Evolutionary conservation across 768 basidiomycete species (phyloP).

Genomic region (Hygrocybe coccinea): DNA sequence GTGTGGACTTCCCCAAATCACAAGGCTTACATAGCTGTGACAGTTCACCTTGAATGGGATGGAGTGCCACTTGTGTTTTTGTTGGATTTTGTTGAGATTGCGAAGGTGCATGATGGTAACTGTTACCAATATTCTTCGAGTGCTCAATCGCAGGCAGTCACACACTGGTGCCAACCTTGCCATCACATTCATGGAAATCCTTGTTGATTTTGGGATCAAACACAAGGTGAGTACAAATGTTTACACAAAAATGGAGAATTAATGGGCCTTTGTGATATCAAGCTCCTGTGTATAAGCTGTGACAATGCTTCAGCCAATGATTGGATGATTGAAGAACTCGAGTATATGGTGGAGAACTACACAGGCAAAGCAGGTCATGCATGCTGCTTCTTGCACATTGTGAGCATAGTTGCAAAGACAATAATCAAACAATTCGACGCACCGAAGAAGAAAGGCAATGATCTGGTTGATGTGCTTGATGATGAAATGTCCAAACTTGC

Average conservation of each 20-base stretch:
- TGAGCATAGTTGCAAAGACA: slow-evolving; percentile 36
- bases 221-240: slow-evolving; percentile 1
- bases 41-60: slow-evolving; percentile 30
- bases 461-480: too few relatives aligned
- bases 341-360: too few relatives aligned
- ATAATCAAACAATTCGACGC: slow-evolving; percentile 33
- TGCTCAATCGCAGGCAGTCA: slow-evolving; percentile 10
- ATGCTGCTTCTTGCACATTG: slow-evolving; percentile 30
- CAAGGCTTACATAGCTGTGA: slow-evolving; percentile 9
- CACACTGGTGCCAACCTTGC: slow-evolving; percentile 29
- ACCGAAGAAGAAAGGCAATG: slow-evolving; percentile 25
- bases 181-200: slow-evolving; percentile 26
- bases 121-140: too few relatives aligned
- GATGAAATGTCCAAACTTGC: not conserved
- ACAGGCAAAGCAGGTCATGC: not conserved
- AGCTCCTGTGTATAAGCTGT: too few relatives aligned
- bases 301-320: too few relatives aligned
- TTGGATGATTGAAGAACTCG: too few relatives aligned
- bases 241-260: too few relatives aligned
- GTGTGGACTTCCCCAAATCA: slow-evolving; percentile 14
- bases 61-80: slow-evolving; percentile 24
- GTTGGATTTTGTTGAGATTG: slow-evolving; percentile 37
- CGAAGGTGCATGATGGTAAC: slow-evolving; percentile 1
- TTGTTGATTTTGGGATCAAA: slow-evolving; percentile 32
- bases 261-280: too few relatives aligned